Percentiles rank a stretch among this genome's conserved stretches.
Conservation (phyloP, 108 stramenopile genomes). For the Heterococcus sp. region DNA sequence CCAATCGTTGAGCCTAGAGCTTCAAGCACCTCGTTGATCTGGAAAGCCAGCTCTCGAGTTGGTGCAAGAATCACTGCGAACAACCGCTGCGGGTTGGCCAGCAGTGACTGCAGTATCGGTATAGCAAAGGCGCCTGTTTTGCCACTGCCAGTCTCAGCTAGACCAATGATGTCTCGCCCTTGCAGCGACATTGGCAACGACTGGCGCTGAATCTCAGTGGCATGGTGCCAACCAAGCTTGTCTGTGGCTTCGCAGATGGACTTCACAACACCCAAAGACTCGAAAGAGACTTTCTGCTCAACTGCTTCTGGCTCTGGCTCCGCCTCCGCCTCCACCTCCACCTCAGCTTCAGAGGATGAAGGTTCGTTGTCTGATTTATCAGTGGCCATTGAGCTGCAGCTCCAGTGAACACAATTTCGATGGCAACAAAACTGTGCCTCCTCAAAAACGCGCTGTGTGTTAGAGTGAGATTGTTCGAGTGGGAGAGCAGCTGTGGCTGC, state of each 20-base stretch:
- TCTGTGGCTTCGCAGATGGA: slow-evolving; percentile 74
- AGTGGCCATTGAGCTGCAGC: neutral
- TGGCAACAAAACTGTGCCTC: neutral
- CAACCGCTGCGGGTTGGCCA: slow-evolving; percentile 78
- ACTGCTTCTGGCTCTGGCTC: slow-evolving; percentile 36
- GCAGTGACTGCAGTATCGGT: slow-evolving; percentile 63
- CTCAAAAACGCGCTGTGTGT: neutral
- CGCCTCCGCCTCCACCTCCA: slow-evolving; percentile 6
- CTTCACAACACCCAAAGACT: slow-evolving; percentile 72
- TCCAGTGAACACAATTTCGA: neutral
- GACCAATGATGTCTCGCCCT: slow-evolving; percentile 57
- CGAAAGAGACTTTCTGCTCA: slow-evolving; percentile 71
- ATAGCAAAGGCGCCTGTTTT: slow-evolving; percentile 64
- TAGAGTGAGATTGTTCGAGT: neutral
- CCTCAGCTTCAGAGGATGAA: slow-evolving; percentile 6
- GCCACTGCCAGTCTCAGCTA: slow-evolving; percentile 63
- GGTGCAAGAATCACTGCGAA: slow-evolving; percentile 84
- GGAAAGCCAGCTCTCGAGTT: slow-evolving; percentile 92
- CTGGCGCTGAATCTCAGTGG: slow-evolving; percentile 85
- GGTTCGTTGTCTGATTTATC: neutral
- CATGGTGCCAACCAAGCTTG: slow-evolving; percentile 81
- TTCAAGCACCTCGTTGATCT: slow-evolving; percentile 87
- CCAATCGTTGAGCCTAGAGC: slow-evolving; percentile 73
- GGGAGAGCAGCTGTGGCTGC: no score
- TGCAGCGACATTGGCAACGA: slow-evolving; percentile 80